Evolutionary conservation across 2,329 filamentous ascomycete species (phyloP).

Genomic region (Drechslerella dactyloides): DNA sequence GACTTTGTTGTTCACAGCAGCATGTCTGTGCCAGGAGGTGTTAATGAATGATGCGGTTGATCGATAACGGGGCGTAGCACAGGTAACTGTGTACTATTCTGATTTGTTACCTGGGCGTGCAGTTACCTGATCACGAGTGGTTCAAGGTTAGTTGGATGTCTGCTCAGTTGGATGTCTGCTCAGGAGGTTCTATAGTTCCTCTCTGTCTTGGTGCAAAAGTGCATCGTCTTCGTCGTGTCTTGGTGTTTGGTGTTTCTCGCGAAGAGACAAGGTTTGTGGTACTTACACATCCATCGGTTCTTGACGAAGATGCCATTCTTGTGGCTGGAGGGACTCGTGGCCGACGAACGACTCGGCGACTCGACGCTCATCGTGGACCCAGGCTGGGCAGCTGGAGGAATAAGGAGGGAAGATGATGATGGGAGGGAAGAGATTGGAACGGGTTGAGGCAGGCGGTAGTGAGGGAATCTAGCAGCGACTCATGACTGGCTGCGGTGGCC

Average conservation of each 20-base stretch:
- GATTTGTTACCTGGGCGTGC: conserved; percentile 36
- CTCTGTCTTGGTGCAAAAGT: background rate
- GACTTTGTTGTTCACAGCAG: conserved; percentile 22
- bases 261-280: background rate
- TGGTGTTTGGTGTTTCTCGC: background rate
- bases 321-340: background rate
- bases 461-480: background rate
- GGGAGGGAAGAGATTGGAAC: background rate
- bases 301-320: conserved; percentile 45
- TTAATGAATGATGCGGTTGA: too few relatives aligned
- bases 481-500: background rate
- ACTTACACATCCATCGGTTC: conserved; percentile 49
- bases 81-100: background rate
- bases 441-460: background rate
- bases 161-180: conserved; percentile 16
- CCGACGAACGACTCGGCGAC: conserved; percentile 8
- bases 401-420: background rate
- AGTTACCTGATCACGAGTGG: conserved; percentile 21
- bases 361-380: conserved; percentile 17
- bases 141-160: conserved; percentile 19
- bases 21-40: conserved; percentile 15
- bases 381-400: too few relatives aligned
- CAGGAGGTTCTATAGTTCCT: too few relatives aligned
- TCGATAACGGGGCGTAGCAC: background rate
- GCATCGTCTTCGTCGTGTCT: conserved; percentile 1